Conservation (phyloP, 2,329 filamentous ascomycete species). For the Penicillium vulpinum region DNA sequence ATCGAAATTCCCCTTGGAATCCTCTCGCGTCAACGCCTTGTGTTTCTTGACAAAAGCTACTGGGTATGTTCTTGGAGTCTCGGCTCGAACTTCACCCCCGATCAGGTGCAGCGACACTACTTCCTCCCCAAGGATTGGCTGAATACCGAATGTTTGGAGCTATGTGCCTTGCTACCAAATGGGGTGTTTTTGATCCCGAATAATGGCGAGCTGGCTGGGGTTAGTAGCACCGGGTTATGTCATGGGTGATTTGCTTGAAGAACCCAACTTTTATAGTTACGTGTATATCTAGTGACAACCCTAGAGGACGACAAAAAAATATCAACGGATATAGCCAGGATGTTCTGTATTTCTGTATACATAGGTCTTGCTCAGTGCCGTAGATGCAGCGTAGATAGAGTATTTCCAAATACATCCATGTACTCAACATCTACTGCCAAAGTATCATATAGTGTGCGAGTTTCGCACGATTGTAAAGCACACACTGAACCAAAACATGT, state of each 20-base stretch:
- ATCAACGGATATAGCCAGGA: too few relatives aligned
- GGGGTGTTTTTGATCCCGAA: neutral
- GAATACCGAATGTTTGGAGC: neutral
- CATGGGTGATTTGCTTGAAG: neutral
- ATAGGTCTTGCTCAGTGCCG: too few relatives aligned
- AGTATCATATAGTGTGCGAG: too few relatives aligned
- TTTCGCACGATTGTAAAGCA: neutral
- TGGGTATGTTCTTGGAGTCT: slow-evolving; percentile 28
- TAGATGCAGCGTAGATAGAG: too few relatives aligned
- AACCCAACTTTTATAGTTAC: too few relatives aligned
- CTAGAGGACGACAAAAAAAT: too few relatives aligned
- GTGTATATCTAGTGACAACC: too few relatives aligned
- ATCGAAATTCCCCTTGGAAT: neutral
- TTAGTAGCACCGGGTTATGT: neutral
- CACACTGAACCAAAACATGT: slow-evolving; percentile 14
- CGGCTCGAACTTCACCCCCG: slow-evolving; percentile 23
- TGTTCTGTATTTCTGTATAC: too few relatives aligned
- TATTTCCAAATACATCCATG: too few relatives aligned
- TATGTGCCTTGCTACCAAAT: neutral
- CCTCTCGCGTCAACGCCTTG: neutral
- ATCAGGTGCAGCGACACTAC: neutral
- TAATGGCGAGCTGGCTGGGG: neutral
- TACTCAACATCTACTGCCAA: too few relatives aligned
- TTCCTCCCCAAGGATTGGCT: neutral
- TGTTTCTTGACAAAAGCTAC: slow-evolving; percentile 1